Evolutionary conservation across 2,329 filamentous ascomycete species (phyloP), one percentile per base, ranked within the genome.

Genomic region (Cladorrhinum sp.): DNA sequence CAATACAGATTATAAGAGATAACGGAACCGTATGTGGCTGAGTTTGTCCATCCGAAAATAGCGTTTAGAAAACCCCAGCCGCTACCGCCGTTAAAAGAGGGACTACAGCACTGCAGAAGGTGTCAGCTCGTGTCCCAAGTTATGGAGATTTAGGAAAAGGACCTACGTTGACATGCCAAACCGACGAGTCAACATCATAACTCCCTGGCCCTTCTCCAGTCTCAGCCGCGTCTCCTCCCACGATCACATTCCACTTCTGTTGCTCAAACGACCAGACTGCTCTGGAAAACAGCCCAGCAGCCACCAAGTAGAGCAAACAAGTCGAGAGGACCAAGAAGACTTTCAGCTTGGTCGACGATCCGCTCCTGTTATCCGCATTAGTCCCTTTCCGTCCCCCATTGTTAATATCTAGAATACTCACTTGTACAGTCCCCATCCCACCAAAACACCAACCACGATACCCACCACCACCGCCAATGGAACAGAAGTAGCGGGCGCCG

Each of bases 41-140:
- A 91, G 77, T 96, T 96, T 63, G 86, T 84, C 92, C 92, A 96
- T 61, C 92, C 92, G 10, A 96, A 80, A 57, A 96, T 81, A 61
- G 90, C 86, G 69, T 96, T 94, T 80, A 96, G 92, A 66, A 96
- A 86, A 59, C 90, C 91, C 92, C 91, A 96, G 50, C 89, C 90
- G 39, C 88, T 86, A 53, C 88, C 88, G 26, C 89, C 88, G 64
- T 91, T 87, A 42, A 87, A 75, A 57, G 86, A 77, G 0, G 91
- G 88, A 68, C 85, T 93, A 73, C 91, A 95, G 78, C 90, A 96
- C 86, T 90, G 62, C n/a, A 2, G 2, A 33, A 8, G 21, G 23
- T 9, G 46, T 65, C 55, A 65, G 62, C 24, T 16, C 26, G 9
- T 28, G 26, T 5, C 9, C 26, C 9, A 28, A 4, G 26, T 28